Evolutionary conservation across 2,329 filamentous ascomycete genomes (phyloP).

Genomic region (Calonectria fujianensis): DNA sequence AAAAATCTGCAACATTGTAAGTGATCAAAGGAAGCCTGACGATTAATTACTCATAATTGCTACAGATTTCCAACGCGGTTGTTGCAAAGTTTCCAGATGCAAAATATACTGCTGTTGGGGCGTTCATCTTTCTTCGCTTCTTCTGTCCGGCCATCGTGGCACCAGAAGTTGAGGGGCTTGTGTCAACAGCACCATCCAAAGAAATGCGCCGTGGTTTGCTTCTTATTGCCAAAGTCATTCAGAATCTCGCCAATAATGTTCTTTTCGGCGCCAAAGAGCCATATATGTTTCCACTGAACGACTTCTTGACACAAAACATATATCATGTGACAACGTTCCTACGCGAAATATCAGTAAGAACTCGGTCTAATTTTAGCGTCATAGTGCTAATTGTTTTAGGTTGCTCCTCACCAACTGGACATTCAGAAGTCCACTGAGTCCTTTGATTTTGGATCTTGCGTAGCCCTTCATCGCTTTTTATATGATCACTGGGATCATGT

Average conservation of each 20-base stretch:
- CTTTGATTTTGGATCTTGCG: constrained; percentile 83
- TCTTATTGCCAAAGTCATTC: constrained; percentile 82
- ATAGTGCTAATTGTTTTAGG: constrained; percentile 55
- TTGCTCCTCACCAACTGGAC: constrained; percentile 69
- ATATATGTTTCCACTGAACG: constrained; percentile 83
- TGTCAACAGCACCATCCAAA: constrained; percentile 76
- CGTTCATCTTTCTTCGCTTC: constrained; percentile 83
- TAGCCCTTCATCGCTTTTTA: constrained; percentile 80
- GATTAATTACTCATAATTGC: background rate
- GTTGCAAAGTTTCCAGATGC: constrained; percentile 79
- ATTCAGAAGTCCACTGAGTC: constrained; percentile 66
- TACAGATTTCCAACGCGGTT: constrained; percentile 77
- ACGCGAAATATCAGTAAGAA: constrained; percentile 78
- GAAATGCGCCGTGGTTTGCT: constrained; percentile 81
- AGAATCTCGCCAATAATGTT: constrained; percentile 83
- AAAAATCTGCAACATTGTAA: constrained; percentile 80
- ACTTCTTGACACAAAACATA: constrained; percentile 81
- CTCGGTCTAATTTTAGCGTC: background rate
- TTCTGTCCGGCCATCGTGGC: constrained; percentile 84
- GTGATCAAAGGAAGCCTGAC: constrained; percentile 50
- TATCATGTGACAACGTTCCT: constrained; percentile 80
- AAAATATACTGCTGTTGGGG: constrained; percentile 83
- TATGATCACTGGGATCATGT: constrained; percentile 85
- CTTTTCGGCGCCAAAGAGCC: constrained; percentile 83
- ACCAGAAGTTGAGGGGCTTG: constrained; percentile 80